These are phyloP conservation scores for Apiospora kogelbergensis DNA, from an alignment of 2,329 filamentous ascomycete species.

Conservation along the genomic window DNA sequence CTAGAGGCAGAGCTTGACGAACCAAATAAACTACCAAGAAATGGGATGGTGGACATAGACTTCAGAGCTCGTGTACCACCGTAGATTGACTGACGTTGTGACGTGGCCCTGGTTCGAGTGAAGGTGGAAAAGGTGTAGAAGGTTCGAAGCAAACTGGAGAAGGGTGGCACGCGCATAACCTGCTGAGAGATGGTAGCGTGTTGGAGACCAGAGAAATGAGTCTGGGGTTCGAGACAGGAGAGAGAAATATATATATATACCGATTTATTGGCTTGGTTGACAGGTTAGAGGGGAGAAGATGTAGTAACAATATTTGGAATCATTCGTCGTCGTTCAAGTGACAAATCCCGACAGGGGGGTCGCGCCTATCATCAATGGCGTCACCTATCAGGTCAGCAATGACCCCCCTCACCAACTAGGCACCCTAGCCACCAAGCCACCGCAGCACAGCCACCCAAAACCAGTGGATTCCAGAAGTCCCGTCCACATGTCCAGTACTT, in stretches of 20 bases:
- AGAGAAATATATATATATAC: no score
- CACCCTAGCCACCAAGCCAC: neutral
- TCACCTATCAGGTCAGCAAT: slow-evolving; percentile 4
- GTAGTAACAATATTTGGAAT: slow-evolving; percentile 10
- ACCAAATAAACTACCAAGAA: slow-evolving; percentile 74
- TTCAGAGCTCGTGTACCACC: slow-evolving; percentile 27
- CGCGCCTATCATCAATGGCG: neutral
- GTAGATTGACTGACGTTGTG: slow-evolving; percentile 21
- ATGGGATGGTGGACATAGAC: slow-evolving; percentile 78
- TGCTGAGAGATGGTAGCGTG: slow-evolving; percentile 10
- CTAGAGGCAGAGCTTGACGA: slow-evolving; percentile 55
- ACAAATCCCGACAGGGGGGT: neutral
- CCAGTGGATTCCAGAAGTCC: neutral
- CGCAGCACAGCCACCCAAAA: neutral
- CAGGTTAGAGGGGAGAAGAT: neutral
- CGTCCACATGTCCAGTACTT: neutral
- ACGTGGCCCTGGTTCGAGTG: slow-evolving; percentile 36
- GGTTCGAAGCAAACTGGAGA: slow-evolving; percentile 45
- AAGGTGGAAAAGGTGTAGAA: slow-evolving; percentile 48
- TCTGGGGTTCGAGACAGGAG: neutral
- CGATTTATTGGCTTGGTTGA: neutral
- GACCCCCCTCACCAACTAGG: neutral
- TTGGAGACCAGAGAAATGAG: neutral
- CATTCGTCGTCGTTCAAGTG: neutral
- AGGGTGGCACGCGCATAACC: slow-evolving; percentile 51